Evolutionary conservation across 73 alveolate species (phyloP).

Genomic region (Paramecium pentaurelia): DNA sequence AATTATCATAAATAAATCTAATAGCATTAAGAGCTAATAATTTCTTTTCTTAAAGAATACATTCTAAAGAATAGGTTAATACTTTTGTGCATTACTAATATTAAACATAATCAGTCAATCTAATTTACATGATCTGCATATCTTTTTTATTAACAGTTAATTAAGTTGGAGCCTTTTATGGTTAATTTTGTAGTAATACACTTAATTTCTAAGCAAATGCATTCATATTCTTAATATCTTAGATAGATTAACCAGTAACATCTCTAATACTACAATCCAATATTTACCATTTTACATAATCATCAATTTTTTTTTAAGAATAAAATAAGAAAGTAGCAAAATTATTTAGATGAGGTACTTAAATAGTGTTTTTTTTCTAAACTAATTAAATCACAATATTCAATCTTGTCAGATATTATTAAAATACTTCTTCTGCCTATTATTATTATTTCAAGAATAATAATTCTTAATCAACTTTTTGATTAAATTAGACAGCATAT

Average conservation of each 20-base stretch:
- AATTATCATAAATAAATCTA: not conserved
- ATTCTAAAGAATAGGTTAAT: not conserved
- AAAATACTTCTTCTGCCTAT: slow-evolving; percentile 16
- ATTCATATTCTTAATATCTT: not conserved
- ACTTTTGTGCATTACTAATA: not conserved
- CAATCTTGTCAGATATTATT: not conserved
- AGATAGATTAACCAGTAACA: not conserved
- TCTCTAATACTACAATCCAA: slow-evolving; percentile 36
- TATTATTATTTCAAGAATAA: not conserved
- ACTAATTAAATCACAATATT: not conserved
- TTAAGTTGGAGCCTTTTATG: not conserved
- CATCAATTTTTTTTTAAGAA: not conserved
- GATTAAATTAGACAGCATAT: not conserved
- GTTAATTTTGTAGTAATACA: not conserved
- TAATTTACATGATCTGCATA: slow-evolving; percentile 6
- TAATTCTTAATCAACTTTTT: not conserved
- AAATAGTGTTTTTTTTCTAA: not conserved
- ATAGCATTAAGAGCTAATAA: not conserved
- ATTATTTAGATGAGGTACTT: not conserved
- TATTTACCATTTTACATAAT: slow-evolving; percentile 13
- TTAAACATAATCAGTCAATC: not conserved
- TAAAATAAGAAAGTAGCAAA: not conserved
- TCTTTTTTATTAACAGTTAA: not conserved
- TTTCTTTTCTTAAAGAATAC: not conserved
- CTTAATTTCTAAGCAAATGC: not conserved